phyloP scores from a whole-genome alignment of 495 filamentous ascomycete genomes.

The Aspergillus homomorphus region DNA sequence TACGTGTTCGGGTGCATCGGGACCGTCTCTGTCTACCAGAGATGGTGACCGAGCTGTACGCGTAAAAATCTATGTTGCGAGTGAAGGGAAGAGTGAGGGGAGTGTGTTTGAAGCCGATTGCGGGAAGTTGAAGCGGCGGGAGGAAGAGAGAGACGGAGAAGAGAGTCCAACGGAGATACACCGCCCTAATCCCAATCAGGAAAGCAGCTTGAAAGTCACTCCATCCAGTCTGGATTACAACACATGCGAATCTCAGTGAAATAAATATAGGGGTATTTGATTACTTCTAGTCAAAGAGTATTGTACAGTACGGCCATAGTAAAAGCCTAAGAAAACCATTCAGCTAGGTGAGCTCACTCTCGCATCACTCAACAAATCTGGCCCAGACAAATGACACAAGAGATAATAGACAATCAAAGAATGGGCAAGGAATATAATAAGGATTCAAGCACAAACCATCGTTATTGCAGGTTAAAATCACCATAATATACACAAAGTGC shows the following conservation, averaged over 20 bases:
- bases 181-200: constrained; percentile 22
- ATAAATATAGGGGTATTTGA: constrained; percentile 1
- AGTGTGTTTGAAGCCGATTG: neutral
- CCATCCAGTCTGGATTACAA: too few relatives aligned
- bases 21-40: constrained; percentile 2
- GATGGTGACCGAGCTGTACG: neutral
- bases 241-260: constrained; percentile 1
- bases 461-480: constrained; percentile 35
- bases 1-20: neutral
- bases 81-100: neutral
- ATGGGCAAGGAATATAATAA: too few relatives aligned
- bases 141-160: constrained; percentile 10
- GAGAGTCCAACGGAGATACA: constrained; percentile 4
- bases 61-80: neutral
- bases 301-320: neutral
- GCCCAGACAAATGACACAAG: neutral
- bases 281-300: neutral
- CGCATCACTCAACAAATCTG: neutral
- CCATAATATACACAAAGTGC: constrained; percentile 57
- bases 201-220: constrained; percentile 17
- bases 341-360: neutral
- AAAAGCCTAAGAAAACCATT: neutral
- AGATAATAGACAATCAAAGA: neutral
- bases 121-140: constrained; percentile 3
- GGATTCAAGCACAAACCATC: constrained; percentile 4